Evolutionary conservation across 768 basidiomycete species (phyloP), one percentile per base, ranked within the genome.

Genomic region (Termitomyces sp.): DNA sequence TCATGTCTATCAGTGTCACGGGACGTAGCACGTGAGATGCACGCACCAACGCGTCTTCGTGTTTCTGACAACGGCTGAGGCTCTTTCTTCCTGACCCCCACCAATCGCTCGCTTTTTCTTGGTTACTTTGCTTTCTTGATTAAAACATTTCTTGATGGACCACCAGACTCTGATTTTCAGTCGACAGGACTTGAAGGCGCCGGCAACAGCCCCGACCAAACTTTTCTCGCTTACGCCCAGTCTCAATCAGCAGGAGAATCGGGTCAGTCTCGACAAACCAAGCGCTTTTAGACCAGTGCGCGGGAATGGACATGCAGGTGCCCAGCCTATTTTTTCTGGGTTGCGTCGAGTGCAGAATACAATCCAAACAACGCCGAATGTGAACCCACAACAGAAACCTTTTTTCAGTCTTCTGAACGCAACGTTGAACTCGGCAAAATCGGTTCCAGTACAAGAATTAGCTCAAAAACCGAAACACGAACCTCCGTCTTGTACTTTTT

Each of bases 181-280:
- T 30, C 57, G 36, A 14, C 49, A 22, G 43, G 50, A 55, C 28
- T 24, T 26, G 18, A 55, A 54, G 51, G 44, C 43, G 20, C 33
- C 40, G 2, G 45, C 22, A n/a, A 14, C 35, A 28, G 33, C 24
- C 10, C 47, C 48, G 36, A 52, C 55, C 1, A 62, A 60, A 48
- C 26, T 52, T 20, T 61, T 63, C 52, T 55, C 62, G 3, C 47
- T 63, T 33, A 59, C 57, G 2, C 54, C 52, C n/a, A 61, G 60
- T 41, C 48, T 59, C 43, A 59, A 48, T 20, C 60, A 63, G 20
- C 55, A 46, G n/a, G 62, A 63, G 47, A 61, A 63, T 49, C 41
- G 55, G 20, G 22, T 26, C 16, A 11, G 13, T 0, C 22, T 28
- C 32, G 30, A 48, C 36, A 54, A 30, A 36, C 54, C 36, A 3